Evolutionary conservation across 2,329 filamentous ascomycete species (phyloP), one percentile per base, ranked within the genome.

Genomic region (Claviceps capensis): DNA sequence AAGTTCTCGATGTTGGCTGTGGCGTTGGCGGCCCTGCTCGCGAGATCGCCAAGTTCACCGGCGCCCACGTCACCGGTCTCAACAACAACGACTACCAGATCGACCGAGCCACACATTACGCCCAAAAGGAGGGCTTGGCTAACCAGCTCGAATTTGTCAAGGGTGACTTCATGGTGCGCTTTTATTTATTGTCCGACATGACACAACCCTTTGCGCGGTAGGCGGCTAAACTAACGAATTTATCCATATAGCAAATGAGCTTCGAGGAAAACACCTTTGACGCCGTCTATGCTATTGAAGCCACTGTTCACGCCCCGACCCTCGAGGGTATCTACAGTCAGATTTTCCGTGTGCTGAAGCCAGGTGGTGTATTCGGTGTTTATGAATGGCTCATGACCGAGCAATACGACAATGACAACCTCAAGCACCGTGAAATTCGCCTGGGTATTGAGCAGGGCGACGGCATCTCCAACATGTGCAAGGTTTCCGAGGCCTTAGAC

Each of bases 1-100:
- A 81, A 64, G 91, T 97, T 17, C 77, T 98, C 34, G 93, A 98
- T 64, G 93, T 98, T 54, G 93, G 93, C 55, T 98, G 93, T 63
- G 93, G 93, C 78, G 89, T 97, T 52, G 93, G 93, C 62, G 93
- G 93, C 47, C 93, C 93, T 22, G 93, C 91, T 6, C 82, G 90
- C 56, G 90, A 97, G 74, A 97, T 98, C 62, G 88, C 87, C 72
- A 94, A 94, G 72, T 98, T 98, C 73, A 85, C 88, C 11, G 91
- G 87, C 55, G 85, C 81, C 61, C 88, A 96, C 62, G 79, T 97
- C 57, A 85, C 88, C 23, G 93, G 93, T 44, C 73, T 97, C 67
- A 98, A 97, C 82, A 97, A 96, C 82, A 97, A 97, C 71, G 88
- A 96, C 73, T 98, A 98, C 76, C 93, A 97, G 74, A 95, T 97